Base-by-base conservation (phyloP, 2,329 filamentous ascomycete species). In the Ophiosphaerella narmari region DNA sequence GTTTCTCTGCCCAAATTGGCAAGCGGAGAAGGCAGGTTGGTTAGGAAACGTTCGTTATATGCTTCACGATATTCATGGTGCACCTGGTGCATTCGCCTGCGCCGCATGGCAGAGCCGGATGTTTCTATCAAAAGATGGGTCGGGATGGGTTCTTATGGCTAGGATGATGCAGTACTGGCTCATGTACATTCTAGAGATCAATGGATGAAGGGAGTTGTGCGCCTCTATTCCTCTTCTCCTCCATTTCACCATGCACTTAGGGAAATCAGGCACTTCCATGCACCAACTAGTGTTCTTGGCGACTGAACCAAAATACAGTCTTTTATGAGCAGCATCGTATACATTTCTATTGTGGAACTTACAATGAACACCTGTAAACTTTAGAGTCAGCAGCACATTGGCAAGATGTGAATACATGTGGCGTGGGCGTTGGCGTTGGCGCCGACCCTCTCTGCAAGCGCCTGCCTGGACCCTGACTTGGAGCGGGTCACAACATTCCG, bases 1-100 rank as follows among this genome's bases (percentile, higher is more conserved):
- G 94, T 91, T 99, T 99, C 91, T 95, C 92, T 71, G 94, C 94
- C 77, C 94, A 97, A 80, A 90, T 99, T 77, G 94, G 94, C 76
- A 97, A 97, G 89, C 89, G 94, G 84, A 94, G 87, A 83, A 95
- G 95, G 85, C 89, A 91, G 81, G 85, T 90, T 77, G 89, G 83
- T 77, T 95, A 91, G 82, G 48, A 38, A 43, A 35, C 43, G 55
- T 42, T 43, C 42, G 36, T 60, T 60, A 50, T 48, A 54, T 44
- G 46, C 49, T 62, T 61, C 42, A 63, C 55, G 51, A 56, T 55
- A 47, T 59, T 62, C 50, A 55, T 43, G 34, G 39, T 33, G 43
- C 29, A n/a, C 37, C 48, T 52, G 55, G 50, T 58, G 54, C 54
- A 11, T 29, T 2, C 7, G 5, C 26, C 11, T 29, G 26, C 7